phyloP scores from a whole-genome alignment of 1,284 basidiomycete genomes.

The Vanrija sp. region DNA sequence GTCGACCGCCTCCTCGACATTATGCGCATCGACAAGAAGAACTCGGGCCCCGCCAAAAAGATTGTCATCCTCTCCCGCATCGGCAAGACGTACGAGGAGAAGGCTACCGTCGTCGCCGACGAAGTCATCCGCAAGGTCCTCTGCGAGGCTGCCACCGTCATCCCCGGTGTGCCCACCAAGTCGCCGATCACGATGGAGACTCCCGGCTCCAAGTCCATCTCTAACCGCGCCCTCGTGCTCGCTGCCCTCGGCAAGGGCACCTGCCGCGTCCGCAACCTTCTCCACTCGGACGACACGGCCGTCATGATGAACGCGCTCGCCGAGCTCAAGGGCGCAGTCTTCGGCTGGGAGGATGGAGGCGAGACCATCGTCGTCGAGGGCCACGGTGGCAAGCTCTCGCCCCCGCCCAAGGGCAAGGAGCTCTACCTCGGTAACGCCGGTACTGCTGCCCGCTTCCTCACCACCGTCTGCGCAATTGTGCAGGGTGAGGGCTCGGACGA shows the following conservation, averaged over 20 bases:
- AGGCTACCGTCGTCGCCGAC: conserved; percentile 81
- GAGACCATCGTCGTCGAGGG: conserved; percentile 92
- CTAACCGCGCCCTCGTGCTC: conserved; percentile 89
- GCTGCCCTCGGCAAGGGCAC: conserved; percentile 87
- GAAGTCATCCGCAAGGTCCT: conserved; percentile 74
- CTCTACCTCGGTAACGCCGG: conserved; percentile 97
- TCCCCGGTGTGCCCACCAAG: conserved; percentile 63
- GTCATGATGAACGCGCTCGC: conserved; percentile 96
- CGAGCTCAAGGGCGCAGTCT: conserved; percentile 84
- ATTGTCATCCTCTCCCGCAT: conserved; percentile 87
- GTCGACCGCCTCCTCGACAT: conserved; percentile 85
- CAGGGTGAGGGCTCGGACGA: conserved; percentile 49
- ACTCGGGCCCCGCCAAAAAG: conserved; percentile 81
- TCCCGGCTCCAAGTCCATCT: conserved; percentile 94
- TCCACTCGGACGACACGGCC: conserved; percentile 97
- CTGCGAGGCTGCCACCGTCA: conserved; percentile 69
- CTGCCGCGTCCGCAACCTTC: conserved; percentile 80
- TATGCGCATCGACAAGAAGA: conserved; percentile 96
- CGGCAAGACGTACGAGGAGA: conserved; percentile 87
- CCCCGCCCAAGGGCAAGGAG: conserved; percentile 75
- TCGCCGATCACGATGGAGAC: conserved; percentile 80
- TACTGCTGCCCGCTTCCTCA: conserved; percentile 95
- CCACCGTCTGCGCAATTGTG: conserved; percentile 88
- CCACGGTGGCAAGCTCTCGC: conserved; percentile 72
- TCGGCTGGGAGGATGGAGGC: conserved; percentile 87